A percentile compares a stretch with the other conserved stretches of the same genome.
Conservation (phyloP, 1,284 basidiomycete species). For the Tranzscheliella williamsii region DNA sequence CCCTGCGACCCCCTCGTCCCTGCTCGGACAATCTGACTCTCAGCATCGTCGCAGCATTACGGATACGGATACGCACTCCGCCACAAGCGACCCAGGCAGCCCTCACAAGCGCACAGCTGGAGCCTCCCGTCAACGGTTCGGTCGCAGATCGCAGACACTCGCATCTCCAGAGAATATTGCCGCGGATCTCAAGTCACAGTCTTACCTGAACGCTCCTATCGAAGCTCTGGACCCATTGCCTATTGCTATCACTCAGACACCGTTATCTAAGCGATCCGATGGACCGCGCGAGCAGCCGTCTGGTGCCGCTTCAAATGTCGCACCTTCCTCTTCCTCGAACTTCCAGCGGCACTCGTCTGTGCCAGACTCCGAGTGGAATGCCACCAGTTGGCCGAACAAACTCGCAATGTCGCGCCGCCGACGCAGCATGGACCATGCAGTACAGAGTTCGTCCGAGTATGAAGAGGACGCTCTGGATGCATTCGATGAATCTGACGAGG, state of each 20-base stretch:
- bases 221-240: constrained; percentile 31
- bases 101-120: neutral
- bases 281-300: constrained; percentile 2
- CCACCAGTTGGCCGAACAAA: constrained; percentile 20
- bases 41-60: no score
- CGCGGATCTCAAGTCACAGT: constrained; percentile 9
- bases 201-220: constrained; percentile 13
- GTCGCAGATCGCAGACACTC: constrained; percentile 26
- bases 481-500: constrained; percentile 11
- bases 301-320: constrained; percentile 1
- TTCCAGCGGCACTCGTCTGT: constrained; percentile 38
- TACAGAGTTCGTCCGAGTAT: constrained; percentile 27
- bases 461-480: constrained; percentile 26
- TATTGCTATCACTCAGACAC: constrained; percentile 14
- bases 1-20: constrained; percentile 29
- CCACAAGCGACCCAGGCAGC: neutral
- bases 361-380: constrained; percentile 28
- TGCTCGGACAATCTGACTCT: constrained; percentile 14
- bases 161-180: constrained; percentile 30
- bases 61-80: no score
- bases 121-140: constrained; percentile 1
- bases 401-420: constrained; percentile 18
- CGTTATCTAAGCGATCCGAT: neutral
- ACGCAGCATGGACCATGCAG: constrained; percentile 20
- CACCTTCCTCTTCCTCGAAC: constrained; percentile 1